phyloP scores from a whole-genome alignment of 495 filamentous ascomycete genomes.

The Xylaria acuta region DNA sequence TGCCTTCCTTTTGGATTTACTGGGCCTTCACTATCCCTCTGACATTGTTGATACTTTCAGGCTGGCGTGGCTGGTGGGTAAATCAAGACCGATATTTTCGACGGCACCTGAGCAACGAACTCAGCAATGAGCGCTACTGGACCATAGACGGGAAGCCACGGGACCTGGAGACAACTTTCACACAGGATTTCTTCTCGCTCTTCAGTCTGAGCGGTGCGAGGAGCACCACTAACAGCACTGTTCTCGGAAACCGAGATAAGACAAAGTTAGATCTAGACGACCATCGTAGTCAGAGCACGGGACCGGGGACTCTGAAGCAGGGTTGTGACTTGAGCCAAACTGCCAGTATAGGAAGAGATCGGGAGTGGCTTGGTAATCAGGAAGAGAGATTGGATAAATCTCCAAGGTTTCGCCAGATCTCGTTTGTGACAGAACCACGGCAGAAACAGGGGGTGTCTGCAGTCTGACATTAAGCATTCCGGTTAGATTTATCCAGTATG shows the following conservation, averaged over 20 bases:
- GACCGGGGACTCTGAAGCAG: slow-evolving; percentile 25
- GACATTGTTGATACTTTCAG: slow-evolving; percentile 39
- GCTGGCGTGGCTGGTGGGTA: slow-evolving; percentile 46
- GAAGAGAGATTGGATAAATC: slow-evolving; percentile 30
- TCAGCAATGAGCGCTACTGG: slow-evolving; percentile 46
- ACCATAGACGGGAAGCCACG: slow-evolving; percentile 41
- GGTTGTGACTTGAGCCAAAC: slow-evolving; percentile 20
- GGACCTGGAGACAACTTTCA: slow-evolving; percentile 40
- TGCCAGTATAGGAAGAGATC: slow-evolving; percentile 22
- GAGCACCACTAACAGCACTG: slow-evolving; percentile 32
- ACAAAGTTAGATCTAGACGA: slow-evolving; percentile 12
- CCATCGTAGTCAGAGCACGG: slow-evolving; percentile 13
- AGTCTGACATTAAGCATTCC: too few relatives aligned
- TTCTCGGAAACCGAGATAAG: slow-evolving; percentile 30
- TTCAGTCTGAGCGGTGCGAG: slow-evolving; percentile 35
- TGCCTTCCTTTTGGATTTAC: slow-evolving; percentile 45
- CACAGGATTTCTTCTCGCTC: slow-evolving; percentile 43
- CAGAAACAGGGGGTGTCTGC: slow-evolving; percentile 25
- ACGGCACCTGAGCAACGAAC: slow-evolving; percentile 41
- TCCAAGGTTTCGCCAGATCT: slow-evolving; percentile 33
- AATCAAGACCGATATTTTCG: slow-evolving; percentile 44
- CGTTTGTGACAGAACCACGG: slow-evolving; percentile 33
- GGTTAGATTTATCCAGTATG: too few relatives aligned
- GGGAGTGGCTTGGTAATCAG: slow-evolving; percentile 26
- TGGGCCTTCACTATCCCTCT: slow-evolving; percentile 43